Conservation (phyloP, 257 asterid species). For the Rauvolfia tetraphylla region DNA sequence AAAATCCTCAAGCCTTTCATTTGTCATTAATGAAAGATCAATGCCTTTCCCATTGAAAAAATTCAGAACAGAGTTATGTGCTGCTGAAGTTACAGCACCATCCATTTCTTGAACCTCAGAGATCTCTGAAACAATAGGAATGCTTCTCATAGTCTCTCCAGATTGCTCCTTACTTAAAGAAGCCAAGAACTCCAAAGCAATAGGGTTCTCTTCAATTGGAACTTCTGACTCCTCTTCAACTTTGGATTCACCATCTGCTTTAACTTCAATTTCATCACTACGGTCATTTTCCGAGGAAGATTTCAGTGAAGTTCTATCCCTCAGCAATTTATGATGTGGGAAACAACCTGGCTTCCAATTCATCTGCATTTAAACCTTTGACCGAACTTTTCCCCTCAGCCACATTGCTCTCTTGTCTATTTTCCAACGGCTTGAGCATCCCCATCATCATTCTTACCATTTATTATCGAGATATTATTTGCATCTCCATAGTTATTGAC, state of each 20-base stretch:
- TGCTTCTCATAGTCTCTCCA: slow-evolving; percentile 13
- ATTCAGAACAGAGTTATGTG: slow-evolving; percentile 27
- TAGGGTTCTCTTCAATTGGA: slow-evolving; percentile 36
- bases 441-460: slow-evolving; percentile 23
- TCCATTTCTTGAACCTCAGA: slow-evolving; percentile 54
- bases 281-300: slow-evolving; percentile 25
- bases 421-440: slow-evolving; percentile 14
- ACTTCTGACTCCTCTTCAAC: slow-evolving; percentile 24
- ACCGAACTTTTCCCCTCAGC: slow-evolving; percentile 34
- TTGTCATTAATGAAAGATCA: slow-evolving; percentile 42
- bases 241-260: slow-evolving; percentile 22
- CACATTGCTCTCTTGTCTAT: slow-evolving; percentile 16
- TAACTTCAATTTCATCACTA: slow-evolving; percentile 12
- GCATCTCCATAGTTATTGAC: slow-evolving; percentile 37
- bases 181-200: slow-evolving; percentile 45
- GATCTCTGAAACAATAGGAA: slow-evolving; percentile 18
- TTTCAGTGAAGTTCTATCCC: slow-evolving; percentile 51
- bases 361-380: slow-evolving; percentile 55
- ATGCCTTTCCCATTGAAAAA: slow-evolving; percentile 24
- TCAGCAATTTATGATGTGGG: slow-evolving; percentile 77
- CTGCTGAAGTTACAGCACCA: slow-evolving; percentile 24
- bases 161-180: slow-evolving; percentile 35
- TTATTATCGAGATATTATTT: slow-evolving; percentile 15
- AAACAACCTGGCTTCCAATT: slow-evolving; percentile 61
- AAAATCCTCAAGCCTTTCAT: slow-evolving; percentile 61